Percentiles rank a stretch among this genome's conserved stretches.
Conservation (phyloP, 2,329 filamentous ascomycete species). For the Monosporascus sp. region DNA sequence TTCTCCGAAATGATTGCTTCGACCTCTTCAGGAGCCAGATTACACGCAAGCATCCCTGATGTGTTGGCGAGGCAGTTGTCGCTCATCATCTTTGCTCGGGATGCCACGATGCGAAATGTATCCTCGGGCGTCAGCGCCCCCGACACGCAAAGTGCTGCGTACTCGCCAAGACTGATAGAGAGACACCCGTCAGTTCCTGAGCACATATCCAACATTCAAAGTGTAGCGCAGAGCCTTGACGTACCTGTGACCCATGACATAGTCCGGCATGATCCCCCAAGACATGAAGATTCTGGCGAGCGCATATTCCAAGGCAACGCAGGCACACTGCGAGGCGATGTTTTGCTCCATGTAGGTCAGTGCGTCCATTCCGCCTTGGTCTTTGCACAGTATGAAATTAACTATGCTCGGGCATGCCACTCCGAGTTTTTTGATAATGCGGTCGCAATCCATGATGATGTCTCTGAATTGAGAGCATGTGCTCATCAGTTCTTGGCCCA, state of each 20-base stretch:
- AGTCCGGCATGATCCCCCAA: conserved; percentile 7
- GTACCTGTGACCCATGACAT: conserved; percentile 9
- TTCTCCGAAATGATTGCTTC: conserved; percentile 1
- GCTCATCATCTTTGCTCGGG: conserved; percentile 7
- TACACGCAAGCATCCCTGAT: conserved; percentile 7
- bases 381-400: neutral
- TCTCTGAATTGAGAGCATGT: conserved; percentile 8
- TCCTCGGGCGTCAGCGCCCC: conserved; percentile 5
- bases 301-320: conserved; percentile 6
- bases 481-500: conserved; percentile 10
- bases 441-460: conserved; percentile 5
- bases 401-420: neutral
- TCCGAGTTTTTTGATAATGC: conserved; percentile 1
- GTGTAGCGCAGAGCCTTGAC: neutral
- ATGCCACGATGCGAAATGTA: conserved; percentile 4
- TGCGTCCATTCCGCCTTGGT: neutral
- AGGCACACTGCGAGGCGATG: conserved; percentile 3
- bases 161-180: conserved; percentile 6
- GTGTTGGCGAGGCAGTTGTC: conserved; percentile 3
- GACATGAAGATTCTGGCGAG: conserved; percentile 6
- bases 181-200: neutral
- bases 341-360: too few species aligned
- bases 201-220: neutral
- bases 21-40: neutral
- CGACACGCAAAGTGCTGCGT: conserved; percentile 6